Conservation (phyloP, 106 monocot genomes). For the Ottelia alismoides region DNA sequence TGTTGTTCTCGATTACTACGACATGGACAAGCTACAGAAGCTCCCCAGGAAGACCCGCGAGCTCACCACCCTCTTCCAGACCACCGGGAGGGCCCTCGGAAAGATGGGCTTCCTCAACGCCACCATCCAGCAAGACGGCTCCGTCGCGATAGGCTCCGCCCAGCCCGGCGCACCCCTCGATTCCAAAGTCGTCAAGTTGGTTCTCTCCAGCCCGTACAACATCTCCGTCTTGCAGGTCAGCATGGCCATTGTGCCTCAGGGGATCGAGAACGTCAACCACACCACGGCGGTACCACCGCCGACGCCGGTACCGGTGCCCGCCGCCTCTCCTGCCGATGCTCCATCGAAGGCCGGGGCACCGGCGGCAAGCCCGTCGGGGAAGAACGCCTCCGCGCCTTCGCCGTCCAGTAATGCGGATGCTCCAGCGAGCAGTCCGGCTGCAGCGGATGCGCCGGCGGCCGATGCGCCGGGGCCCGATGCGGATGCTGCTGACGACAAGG, state of each 20-base stretch:
- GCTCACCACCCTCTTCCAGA: conserved; percentile 17
- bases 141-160: conserved; percentile 3
- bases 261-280: neutral
- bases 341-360: neutral
- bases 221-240: conserved; percentile 16
- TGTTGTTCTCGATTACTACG: conserved; percentile 22
- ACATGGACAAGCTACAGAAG: conserved; percentile 4
- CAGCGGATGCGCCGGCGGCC: conserved; percentile 1
- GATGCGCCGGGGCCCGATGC: conserved; percentile 1
- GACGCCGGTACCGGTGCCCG: neutral
- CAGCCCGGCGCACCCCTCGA: conserved; percentile 3
- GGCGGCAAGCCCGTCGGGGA: no score
- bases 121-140: neutral
- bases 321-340: neutral
- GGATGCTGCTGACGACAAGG: neutral
- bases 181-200: conserved; percentile 4
- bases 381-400: neutral
- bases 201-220: conserved; percentile 12
- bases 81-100: conserved; percentile 1
- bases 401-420: neutral
- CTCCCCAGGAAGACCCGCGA: neutral
- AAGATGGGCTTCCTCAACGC: conserved; percentile 13
- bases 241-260: conserved; percentile 9
- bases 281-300: neutral
- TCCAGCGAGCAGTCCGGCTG: neutral